Base-by-base conservation (phyloP, 495 filamentous ascomycete genomes). In the Hypoxylon rickii region DNA sequence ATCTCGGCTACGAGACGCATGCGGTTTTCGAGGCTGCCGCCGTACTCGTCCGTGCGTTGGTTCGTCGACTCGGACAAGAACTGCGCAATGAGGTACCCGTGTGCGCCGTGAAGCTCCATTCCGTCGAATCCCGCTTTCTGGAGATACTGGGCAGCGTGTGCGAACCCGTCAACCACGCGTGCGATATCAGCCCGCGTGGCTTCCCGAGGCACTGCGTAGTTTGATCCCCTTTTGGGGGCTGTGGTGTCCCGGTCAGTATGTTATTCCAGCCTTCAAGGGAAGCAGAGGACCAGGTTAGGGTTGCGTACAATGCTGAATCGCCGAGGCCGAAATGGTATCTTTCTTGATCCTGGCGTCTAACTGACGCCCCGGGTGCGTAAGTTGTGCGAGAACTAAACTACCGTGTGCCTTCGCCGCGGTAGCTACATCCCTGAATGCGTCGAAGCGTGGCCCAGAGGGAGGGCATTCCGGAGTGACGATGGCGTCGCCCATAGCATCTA, bases 351-450 rank as follows among this genome's bases (percentile, higher is more conserved):
- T 64, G 11, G 72, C 65, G 3, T 65, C 32, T 4, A 72, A 73
- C 65, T 87, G 84, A 8, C 85, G 82, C n/a, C 85, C 85, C 0
- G 84, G 83, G 63, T 87, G 85, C 48, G 72, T 78, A 46, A 87
- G 65, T 58, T 88, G 85, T 8, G 68, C 78, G 26, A 86, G 64
- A 15, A 84, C 70, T 34, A 88, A 71, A 51, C 67, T 72, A 16
- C 85, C 84, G 32, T 83, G 67, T 16, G 70, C 73, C 65, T 84
- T 88, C 12, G 72, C 72, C 4, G 58, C 70, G 1, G 64, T 47
- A 0, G 76, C 83, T 24, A 86, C 54, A 31, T 76, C 69, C 53
- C 74, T 76, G 69, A 86, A 87, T 0, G 71, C 74, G 33, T 85
- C 80, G 58, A 87, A 86, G 0, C 83, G 70, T 43, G 75, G 69